Percentiles rank a stretch among this genome's conserved stretches.
phyloP scores from a whole-genome alignment of 441 rosid species.

The Erysimum cheiri region DNA sequence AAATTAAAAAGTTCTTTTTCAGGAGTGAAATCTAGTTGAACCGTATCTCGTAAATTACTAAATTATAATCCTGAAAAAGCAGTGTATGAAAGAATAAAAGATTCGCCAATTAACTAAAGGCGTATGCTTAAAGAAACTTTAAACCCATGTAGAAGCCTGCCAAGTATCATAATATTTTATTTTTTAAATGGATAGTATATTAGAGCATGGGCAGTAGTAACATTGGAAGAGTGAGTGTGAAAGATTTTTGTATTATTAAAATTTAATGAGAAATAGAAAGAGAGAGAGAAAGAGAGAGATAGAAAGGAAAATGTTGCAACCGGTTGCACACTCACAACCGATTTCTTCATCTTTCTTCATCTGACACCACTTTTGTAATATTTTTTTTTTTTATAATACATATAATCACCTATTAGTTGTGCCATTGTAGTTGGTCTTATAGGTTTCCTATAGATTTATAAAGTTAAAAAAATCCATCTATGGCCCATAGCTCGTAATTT shows the following conservation, averaged over 20 bases:
- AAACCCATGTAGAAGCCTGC: constrained; percentile 12
- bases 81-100: constrained; percentile 24
- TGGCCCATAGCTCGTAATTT: background rate
- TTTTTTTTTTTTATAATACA: too few species aligned
- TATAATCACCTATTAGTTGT: too few species aligned
- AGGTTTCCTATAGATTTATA: background rate
- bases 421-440: too few species aligned
- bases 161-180: background rate
- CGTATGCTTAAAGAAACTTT: constrained; percentile 34
- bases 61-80: constrained; percentile 25
- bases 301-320: too few species aligned
- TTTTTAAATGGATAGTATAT: constrained; percentile 8
- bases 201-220: too few species aligned
- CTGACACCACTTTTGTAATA: background rate
- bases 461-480: constrained; percentile 2
- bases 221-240: too few species aligned
- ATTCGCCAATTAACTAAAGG: constrained; percentile 32
- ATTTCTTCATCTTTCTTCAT: too few species aligned
- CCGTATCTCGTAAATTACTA: constrained; percentile 25
- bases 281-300: too few species aligned
- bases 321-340: too few species aligned
- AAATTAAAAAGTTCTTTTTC: background rate
- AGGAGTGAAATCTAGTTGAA: constrained; percentile 34
- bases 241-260: too few species aligned
- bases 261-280: too few species aligned